A percentile compares a stretch with the other conserved stretches of the same genome.
Conservation (phyloP, 179 eudicot species). For the Nepenthes alata region DNA sequence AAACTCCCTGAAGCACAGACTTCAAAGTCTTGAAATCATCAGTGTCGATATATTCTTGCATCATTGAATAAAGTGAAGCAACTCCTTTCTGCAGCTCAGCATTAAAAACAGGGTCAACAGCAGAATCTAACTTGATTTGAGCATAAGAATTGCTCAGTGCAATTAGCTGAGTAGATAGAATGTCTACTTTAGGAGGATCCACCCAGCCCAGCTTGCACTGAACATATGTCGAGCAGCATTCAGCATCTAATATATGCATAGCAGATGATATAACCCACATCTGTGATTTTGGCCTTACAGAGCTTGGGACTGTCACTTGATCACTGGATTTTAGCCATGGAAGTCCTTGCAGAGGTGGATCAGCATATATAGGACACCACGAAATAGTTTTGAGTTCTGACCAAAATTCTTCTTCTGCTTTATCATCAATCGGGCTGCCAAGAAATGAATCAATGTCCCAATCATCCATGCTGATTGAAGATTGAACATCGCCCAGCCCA, state of each 20-base stretch:
- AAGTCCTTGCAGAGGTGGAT: constrained; percentile 60
- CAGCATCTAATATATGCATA: constrained; percentile 72
- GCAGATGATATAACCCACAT: constrained; percentile 88
- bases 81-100: constrained; percentile 60
- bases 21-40: constrained; percentile 40
- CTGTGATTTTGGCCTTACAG: constrained; percentile 76
- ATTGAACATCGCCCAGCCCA: constrained; percentile 19
- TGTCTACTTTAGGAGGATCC: constrained; percentile 48
- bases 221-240: constrained; percentile 46
- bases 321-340: constrained; percentile 61
- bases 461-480: constrained; percentile 19
- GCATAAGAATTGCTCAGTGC: constrained; percentile 51
- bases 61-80: constrained; percentile 43
- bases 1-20: constrained; percentile 60
- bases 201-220: constrained; percentile 79
- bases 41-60: constrained; percentile 54
- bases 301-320: constrained; percentile 56
- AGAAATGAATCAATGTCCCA: constrained; percentile 36
- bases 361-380: constrained; percentile 79
- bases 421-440: constrained; percentile 38
- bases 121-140: constrained; percentile 38
- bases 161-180: constrained; percentile 59
- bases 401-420: constrained; percentile 78
- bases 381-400: constrained; percentile 53
- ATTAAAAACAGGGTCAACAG: constrained; percentile 33